These are phyloP conservation scores for Wickerhamomyces bovis DNA, from an alignment of 805 yeast genomes.

Conservation along the genomic window DNA sequence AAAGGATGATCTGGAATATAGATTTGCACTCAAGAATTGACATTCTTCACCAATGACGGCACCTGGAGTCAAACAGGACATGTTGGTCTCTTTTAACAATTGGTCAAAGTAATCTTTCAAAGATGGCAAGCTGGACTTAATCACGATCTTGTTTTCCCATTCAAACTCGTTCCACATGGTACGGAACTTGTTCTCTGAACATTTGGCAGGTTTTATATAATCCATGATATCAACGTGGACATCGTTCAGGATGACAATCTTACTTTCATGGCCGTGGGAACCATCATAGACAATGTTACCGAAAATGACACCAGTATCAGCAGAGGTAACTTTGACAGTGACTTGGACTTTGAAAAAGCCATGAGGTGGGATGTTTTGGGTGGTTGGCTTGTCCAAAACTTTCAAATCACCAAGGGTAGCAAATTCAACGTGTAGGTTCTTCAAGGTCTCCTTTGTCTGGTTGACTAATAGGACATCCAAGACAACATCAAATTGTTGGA, in stretches of 20 bases:
- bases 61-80: conserved; percentile 89
- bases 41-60: conserved; percentile 88
- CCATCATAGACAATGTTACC: conserved; percentile 98
- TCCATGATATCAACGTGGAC: conserved; percentile 96
- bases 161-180: conserved; percentile 99
- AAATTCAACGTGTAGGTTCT: conserved; percentile 89
- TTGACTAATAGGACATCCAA: conserved; percentile 90
- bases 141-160: conserved; percentile 97
- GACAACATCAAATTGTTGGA: conserved; percentile 95
- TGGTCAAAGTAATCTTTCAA: conserved; percentile 75
- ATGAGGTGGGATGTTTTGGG: conserved; percentile 93
- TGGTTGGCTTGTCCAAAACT: conserved; percentile 85
- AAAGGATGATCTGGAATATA: conserved; percentile 86
- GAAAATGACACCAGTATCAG: conserved; percentile 96
- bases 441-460: conserved; percentile 86
- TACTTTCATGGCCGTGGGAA: conserved; percentile 82
- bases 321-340: conserved; percentile 90
- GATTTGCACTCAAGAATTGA: conserved; percentile 87
- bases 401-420: conserved; percentile 95
- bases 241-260: conserved; percentile 88
- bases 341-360: conserved; percentile 88
- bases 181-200: conserved; percentile 86
- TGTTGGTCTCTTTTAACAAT: conserved; percentile 78
- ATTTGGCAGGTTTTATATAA: conserved; percentile 91
- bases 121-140: conserved; percentile 59